Evolutionary conservation across 371 early-diverging fungal species (phyloP), one percentile per base, ranked within the genome.

Genomic region (Umbelopsis sp.): DNA sequence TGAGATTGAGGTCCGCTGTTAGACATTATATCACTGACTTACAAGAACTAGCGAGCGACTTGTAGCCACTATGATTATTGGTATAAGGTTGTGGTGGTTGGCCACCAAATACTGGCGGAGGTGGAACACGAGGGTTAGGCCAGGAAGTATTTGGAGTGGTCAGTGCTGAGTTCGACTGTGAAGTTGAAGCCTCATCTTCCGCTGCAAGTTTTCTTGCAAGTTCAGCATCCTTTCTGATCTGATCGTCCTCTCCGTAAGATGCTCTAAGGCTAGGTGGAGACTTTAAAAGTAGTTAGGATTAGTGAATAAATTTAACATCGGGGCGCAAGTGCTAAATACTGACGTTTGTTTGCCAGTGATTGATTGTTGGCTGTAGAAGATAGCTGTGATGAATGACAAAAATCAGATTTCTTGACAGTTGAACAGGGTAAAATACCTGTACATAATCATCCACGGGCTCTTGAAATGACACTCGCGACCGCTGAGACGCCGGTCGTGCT

Each of bases 191-290:
- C 14, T 25, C 35, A 18, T 57, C 16, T 57, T 57, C 57, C 3
- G 29, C 35, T 35, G 57, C 57, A 57, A 57, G 57, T 16, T 29
- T 24, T 14, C 35, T 29, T 35, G 57, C 57, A 16, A 57, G 57
- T 35, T 57, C 57, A 16, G 57, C 57, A 57, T 57, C 57, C 12
- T 57, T 37, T 18, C 29, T 57, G 32, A 57, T 57, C 35, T 57
- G 57, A 16, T 57, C 57, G 9, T 57, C 57, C 6, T 32, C 29
- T 29, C 32, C 35, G 3, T 3, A 37, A 18, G 57, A 16, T 12
- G 57, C 14, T 35, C 57, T 14, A 37, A 4, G 57, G 14, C 10
- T 41, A 12, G 41, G 41, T 41, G 7, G 41, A 10, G 18, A 32
- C 16, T 18, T 57, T 37, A 37, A 57, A 57, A 24, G 18, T 2